Base-by-base conservation (phyloP, 2,329 filamentous ascomycete genomes). In the Aureobasidium leucospermi region DNA sequence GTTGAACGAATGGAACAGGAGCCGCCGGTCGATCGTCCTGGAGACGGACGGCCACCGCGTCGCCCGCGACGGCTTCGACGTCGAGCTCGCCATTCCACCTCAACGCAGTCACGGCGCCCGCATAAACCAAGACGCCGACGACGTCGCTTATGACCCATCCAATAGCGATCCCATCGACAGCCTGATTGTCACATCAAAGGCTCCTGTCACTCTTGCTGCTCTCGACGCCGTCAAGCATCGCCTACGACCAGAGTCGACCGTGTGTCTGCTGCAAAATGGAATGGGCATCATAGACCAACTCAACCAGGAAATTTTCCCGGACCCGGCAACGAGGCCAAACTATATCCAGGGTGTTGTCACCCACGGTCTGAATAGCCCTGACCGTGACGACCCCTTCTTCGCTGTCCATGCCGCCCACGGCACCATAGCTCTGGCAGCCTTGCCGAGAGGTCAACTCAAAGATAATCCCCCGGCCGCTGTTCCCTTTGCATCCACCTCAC, bases 241-340 rank as follows among this genome's bases (percentile, higher is more conserved):
- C 9, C 74, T 95, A n/a, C 79, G 82, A 45, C 76, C 81, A 2
- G 76, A 84, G 31, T 90, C 87, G 1, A 88, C 89, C 0, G 81
- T 96, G 7, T 84, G 88, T 61, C 81, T 96, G 59, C 72, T 95
- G 59, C 87, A 90, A 60, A 89, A 93, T 63, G 90, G 92, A 1
- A 83, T 97, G 72, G 93, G 94, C 0, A 77, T 90, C 1, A 78
- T 90, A n/a, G 91, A 97, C 51, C 81, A 85, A 51, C 79, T 96
- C 42, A 90, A 90, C 66, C 73, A 80, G 36, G 72, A 80, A 10
- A 71, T 95, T 31, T 96, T 96, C 65, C 80, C 83, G 0, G 81
- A 92, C 62, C 78, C 82, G 0, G 70, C 74, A 0, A 77, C 75
- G 0, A 81, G 88, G 29, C 94, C 94, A 2, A 84, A 83, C 59